Base-by-base conservation (phyloP, 2,329 filamentous ascomycete genomes). In the Clarireedia paspali region DNA sequence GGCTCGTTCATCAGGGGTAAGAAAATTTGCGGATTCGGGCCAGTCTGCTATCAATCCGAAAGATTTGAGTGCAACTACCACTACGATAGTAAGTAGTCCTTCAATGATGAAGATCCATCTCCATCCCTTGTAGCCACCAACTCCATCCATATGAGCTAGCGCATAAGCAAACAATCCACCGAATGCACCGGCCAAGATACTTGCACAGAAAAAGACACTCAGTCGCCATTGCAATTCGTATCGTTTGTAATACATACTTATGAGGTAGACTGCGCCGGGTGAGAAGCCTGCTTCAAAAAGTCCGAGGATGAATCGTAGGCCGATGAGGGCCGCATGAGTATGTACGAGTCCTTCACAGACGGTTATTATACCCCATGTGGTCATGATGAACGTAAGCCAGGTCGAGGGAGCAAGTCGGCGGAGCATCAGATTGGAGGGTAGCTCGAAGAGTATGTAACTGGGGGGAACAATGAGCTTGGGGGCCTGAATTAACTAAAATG, bases 251-350 rank as follows among this genome's bases (percentile, higher is more conserved):
- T 76, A 79, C 65, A 73, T 74, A 17, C 74, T 75, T 0, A 74
- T 74, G 24, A 77, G 64, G 62, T 76, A 77, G 30, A 76, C 70
- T 9, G 53, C 47, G 5, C 86, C 72, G 0, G 85, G 84, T 64
- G 87, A 87, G 70, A 88, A 87, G 6, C 79, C 84, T 5, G 76
- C 61, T 52, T 63, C 62, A 15, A 62, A 59, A 2, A 62, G 39
- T 1, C 85, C 84, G 26, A 89, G 72, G 61, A 89, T 82, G 79
- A 84, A 87, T 9, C 84, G 75, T n/a, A 87, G 68, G 1, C 83
- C 79, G 64, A 89, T 81, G 58, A 89, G 73, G 0, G 83, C 82
- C 6, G 75, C 71, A 63, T 85, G 88, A 60, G 82, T 84, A 55
- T 73, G 70, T 3, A 65, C 58, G 15, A 65, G 50, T 3, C 62